Evolutionary conservation across 768 basidiomycete genomes (phyloP).

Genomic region (Leccinum arenicola): DNA sequence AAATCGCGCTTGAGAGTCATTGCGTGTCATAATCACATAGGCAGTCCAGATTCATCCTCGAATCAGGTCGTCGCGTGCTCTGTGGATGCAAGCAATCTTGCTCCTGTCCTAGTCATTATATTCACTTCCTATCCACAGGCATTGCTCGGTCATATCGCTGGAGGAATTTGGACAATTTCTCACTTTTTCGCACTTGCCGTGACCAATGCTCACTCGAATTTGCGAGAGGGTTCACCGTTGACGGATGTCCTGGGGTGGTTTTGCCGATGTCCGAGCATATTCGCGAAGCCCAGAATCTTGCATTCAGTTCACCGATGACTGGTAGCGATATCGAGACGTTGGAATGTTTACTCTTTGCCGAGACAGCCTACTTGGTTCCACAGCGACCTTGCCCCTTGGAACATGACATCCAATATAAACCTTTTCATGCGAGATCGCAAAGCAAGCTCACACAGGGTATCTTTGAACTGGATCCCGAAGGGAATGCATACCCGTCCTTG

Average conservation of each 20-base stretch:
- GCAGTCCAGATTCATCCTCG: slow-evolving; percentile 17
- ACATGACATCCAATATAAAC: slow-evolving; percentile 53
- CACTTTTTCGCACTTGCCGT: slow-evolving; percentile 47
- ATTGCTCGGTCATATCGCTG: slow-evolving; percentile 38
- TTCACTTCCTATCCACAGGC: slow-evolving; percentile 28
- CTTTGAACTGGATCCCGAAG: slow-evolving; percentile 41
- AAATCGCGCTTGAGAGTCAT: slow-evolving; percentile 17
- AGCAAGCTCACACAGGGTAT: slow-evolving; percentile 48
- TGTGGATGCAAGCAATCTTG: slow-evolving; percentile 35
- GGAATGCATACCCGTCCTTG: slow-evolving; percentile 37
- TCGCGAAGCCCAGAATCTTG: slow-evolving; percentile 44
- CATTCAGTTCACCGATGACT: slow-evolving; percentile 30
- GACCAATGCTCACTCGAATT: slow-evolving; percentile 37
- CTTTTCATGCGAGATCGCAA: slow-evolving; percentile 31
- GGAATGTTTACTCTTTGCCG: slow-evolving; percentile 39
- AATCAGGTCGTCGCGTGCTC: slow-evolving; percentile 42
- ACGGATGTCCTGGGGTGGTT: slow-evolving; percentile 46
- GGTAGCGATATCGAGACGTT: slow-evolving; percentile 35
- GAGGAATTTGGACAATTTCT: slow-evolving; percentile 38
- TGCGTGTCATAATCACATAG: slow-evolving; percentile 11
- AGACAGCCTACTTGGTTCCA: slow-evolving; percentile 37
- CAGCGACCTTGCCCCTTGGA: slow-evolving; percentile 45
- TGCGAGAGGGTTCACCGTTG: slow-evolving; percentile 39
- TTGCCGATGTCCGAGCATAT: slow-evolving; percentile 36
- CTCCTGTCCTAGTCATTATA: neutral